phyloP scores from a whole-genome alignment of 768 basidiomycete genomes.

The Suillus occidentalis region DNA sequence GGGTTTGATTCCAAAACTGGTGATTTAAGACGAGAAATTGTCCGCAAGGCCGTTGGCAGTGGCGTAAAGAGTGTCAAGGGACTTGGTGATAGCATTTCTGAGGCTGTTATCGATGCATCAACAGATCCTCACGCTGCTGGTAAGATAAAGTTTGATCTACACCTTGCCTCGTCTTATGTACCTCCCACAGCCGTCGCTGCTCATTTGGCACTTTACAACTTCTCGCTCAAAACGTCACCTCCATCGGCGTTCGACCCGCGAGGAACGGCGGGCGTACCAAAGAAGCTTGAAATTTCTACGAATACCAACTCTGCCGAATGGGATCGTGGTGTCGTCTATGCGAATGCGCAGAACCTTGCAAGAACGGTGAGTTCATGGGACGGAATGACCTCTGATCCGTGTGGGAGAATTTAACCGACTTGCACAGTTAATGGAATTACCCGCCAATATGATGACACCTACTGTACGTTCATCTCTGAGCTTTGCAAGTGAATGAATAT shows the following conservation, averaged over 20 bases:
- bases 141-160: constrained; percentile 23
- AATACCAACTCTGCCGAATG: constrained; percentile 52
- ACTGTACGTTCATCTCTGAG: constrained; percentile 46
- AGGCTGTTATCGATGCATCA: constrained; percentile 62
- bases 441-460: constrained; percentile 85
- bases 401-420: neutral
- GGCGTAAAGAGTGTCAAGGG: constrained; percentile 69
- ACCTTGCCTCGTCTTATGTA: constrained; percentile 7
- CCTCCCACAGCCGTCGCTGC: constrained; percentile 65
- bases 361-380: constrained; percentile 53
- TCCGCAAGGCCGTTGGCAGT: constrained; percentile 70
- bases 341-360: constrained; percentile 76
- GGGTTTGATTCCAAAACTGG: constrained; percentile 47
- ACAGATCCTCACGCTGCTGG: constrained; percentile 78
- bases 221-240: constrained; percentile 74
- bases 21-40: constrained; percentile 56
- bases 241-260: constrained; percentile 67
- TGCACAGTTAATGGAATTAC: constrained; percentile 74
- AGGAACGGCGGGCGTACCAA: constrained; percentile 48
- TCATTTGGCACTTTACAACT: constrained; percentile 71
- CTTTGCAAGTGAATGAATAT: neutral
- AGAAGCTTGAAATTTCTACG: constrained; percentile 50
- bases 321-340: constrained; percentile 74
- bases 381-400: neutral
- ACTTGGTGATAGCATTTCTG: constrained; percentile 59